Conservation (phyloP, 2,329 filamentous ascomycete genomes). For the Fusarium mangiferae region DNA sequence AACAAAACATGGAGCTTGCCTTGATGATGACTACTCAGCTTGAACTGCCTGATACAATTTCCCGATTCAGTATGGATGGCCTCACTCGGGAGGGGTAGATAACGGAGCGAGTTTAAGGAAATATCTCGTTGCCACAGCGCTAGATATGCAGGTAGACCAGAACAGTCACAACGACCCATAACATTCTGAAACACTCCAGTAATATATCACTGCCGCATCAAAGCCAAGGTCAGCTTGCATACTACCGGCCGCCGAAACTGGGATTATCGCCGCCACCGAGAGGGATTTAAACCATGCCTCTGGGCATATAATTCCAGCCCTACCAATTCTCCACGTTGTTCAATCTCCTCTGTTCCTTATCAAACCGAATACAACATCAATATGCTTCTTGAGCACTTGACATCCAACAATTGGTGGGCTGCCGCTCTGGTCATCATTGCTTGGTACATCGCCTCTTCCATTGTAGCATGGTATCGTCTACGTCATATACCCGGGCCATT, state of each 20-base stretch:
- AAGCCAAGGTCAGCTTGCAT: background rate
- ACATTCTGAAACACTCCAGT: background rate
- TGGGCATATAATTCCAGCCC: background rate
- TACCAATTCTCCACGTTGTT: accelerated
- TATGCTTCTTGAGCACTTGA: background rate
- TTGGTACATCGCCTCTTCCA: background rate
- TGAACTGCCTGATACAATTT: background rate
- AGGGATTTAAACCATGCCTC: background rate
- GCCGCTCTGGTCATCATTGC: background rate
- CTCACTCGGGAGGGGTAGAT: background rate
- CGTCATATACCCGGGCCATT: background rate
- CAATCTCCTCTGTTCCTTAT: accelerated
- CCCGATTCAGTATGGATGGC: background rate
- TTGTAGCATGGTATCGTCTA: background rate
- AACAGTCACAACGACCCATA: background rate
- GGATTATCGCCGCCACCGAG: background rate
- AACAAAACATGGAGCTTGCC: accelerated
- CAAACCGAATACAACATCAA: accelerated
- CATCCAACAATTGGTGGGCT: background rate
- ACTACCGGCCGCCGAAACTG: background rate
- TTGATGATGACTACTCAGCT: accelerated
- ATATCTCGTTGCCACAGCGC: background rate
- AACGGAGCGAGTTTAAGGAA: background rate
- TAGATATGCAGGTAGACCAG: background rate
- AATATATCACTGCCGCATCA: background rate